Evolutionary conservation across 495 filamentous ascomycete genomes (phyloP).

Genomic region (Filosporella fistucella): DNA sequence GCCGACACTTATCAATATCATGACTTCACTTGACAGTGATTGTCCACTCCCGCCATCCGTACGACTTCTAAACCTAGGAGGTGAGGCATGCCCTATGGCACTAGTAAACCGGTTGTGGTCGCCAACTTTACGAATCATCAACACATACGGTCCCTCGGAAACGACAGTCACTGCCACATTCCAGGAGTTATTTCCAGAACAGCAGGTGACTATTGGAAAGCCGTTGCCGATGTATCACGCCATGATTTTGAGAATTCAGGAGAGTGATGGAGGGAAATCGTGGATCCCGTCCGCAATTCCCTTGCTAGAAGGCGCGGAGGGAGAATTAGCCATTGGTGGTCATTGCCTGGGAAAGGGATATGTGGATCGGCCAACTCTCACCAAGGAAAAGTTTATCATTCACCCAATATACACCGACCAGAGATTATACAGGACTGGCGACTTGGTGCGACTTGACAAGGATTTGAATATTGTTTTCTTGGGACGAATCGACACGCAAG

Average conservation of each 20-base stretch:
- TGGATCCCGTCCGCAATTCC: no score
- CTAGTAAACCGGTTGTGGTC: slow-evolving; percentile 48
- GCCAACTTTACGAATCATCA: slow-evolving; percentile 26
- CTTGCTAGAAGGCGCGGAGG: slow-evolving; percentile 44
- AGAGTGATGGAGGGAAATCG: no score
- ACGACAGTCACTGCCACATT: no score
- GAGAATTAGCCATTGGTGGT: slow-evolving; percentile 59
- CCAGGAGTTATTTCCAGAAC: no score
- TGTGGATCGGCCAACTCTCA: slow-evolving; percentile 25
- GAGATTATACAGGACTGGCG: slow-evolving; percentile 54
- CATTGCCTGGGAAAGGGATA: slow-evolving; percentile 48
- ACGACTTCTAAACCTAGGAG: slow-evolving; percentile 23
- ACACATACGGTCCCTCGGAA: slow-evolving; percentile 9
- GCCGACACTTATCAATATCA: neutral
- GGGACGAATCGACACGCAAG: slow-evolving; percentile 26
- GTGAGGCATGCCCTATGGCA: slow-evolving; percentile 44
- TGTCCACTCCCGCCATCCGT: neutral
- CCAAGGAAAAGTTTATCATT: slow-evolving; percentile 24
- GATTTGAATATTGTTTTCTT: slow-evolving; percentile 39
- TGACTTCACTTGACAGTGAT: neutral
- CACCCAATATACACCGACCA: slow-evolving; percentile 20
- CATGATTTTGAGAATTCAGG: no score
- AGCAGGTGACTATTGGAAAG: no score
- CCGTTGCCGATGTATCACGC: no score
- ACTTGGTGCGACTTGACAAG: slow-evolving; percentile 11